Base-by-base conservation (phyloP, 2,329 filamentous ascomycete genomes). In the Sporothrix protearum region DNA sequence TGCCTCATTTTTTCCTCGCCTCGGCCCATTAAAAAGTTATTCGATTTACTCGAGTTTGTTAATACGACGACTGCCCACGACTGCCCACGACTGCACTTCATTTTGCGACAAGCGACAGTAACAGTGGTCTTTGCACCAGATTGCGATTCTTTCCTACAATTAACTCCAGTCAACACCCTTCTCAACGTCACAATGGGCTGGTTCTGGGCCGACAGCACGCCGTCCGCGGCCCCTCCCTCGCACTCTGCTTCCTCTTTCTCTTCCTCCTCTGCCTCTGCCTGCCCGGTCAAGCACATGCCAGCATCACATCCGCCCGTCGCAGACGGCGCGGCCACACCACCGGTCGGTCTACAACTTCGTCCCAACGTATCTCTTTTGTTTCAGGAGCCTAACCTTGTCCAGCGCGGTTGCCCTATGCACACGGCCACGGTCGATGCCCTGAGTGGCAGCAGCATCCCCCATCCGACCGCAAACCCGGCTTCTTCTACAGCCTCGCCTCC, bases 341-440 rank as follows among this genome's bases (percentile, higher is more conserved):
- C 82, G 57, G 82, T 83, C 80, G 75, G 82, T 75, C 36, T 64
- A 19, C 33, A 25, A 10, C 22, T n/a, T 22, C 42, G 0, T 9
- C 28, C 45, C 0, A 12, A 2, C 42, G 55, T 4, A 57, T 57
- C 5, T 14, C 28, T n/a, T 19, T 10, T 36, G 25, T 22, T n/a
- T 73, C 25, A 28, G 33, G 8, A 36, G 9, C 16, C 59, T 64
- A 64, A 64, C 36, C 2, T 16, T 45, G 25, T 28, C 16, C 49
- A 88, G 86, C 79, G 82, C 70, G 82, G 81, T 75, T 89, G 87
- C 73, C 87, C 87, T 2, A 88, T 89, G 86, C 85, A 88, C 79
- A 82, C 86, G 73, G 82, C 84, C 77, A 83, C 83, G 2, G 79
- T 84, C 75, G 83, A 87, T 74, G 83, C 83, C 61, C 78, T 88